These are phyloP conservation scores for Eudorina sp. DNA, from an alignment of 139 green algal species.

Conservation along the genomic window DNA sequence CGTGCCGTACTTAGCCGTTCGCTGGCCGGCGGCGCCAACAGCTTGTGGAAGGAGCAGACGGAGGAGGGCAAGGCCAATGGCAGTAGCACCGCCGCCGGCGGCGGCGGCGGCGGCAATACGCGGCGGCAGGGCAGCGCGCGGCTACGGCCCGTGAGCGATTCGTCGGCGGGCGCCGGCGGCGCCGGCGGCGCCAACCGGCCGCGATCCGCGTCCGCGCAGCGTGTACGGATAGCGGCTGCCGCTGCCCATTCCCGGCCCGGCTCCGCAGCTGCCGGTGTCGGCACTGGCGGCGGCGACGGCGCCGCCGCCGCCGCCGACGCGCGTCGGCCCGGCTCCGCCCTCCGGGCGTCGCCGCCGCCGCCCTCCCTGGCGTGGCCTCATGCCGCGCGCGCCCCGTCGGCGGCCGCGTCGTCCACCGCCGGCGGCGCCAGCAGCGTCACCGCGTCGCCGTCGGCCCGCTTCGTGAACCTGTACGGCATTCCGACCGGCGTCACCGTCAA, in stretches of 20 bases:
- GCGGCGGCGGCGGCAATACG: background rate
- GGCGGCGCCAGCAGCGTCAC: background rate
- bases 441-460: background rate
- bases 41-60: constrained; percentile 43
- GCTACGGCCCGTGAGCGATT: background rate
- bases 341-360: background rate
- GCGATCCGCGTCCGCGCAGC: constrained; percentile 3
- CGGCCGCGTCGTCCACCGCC: background rate
- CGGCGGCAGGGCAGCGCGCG: constrained; percentile 32
- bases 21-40: constrained; percentile 54
- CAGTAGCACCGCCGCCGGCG: background rate
- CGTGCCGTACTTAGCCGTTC: constrained; percentile 49
- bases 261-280: background rate
- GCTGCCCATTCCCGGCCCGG: background rate
- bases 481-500: background rate
- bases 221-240: background rate
- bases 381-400: background rate
- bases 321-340: background rate
- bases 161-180: background rate
- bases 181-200: background rate
- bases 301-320: background rate
- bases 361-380: constrained; percentile 17
- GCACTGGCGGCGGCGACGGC: background rate
- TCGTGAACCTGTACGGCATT: constrained; percentile 35
- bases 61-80: background rate